Evolutionary conservation across 495 filamentous ascomycete genomes (phyloP), one percentile per base, ranked within the genome.

Genomic region (Xylaria intraflava): DNA sequence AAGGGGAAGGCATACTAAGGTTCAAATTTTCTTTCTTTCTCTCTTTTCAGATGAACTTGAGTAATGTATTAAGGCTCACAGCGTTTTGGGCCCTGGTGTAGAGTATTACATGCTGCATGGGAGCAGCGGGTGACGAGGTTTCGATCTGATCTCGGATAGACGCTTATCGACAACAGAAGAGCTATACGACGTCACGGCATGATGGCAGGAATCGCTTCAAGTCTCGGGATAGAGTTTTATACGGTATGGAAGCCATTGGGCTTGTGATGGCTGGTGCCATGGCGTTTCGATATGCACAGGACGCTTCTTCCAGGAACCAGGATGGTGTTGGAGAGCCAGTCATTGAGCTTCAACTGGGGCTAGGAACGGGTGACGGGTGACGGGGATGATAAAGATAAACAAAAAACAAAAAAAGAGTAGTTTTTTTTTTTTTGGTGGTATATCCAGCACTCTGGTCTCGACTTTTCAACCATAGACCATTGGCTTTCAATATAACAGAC

Each of bases 61-160:
- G 41, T 56, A 53, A 61, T 66, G 56, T 60, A 61, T 62, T 61
- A 58, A 29, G 47, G 60, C 40, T 56, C 50, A 57, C 33, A 38
- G 54, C 55, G 56, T 49, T 46, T 51, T 41, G 51, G 27, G 31
- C 38, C 51, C 49, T 33, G 50, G 33, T 60, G 51, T 60, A 50
- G 39, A 54, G 41, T 20, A 49, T 47, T 54, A 42, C 41, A 46
- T 51, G 49, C 36, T 57, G 54, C 51, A 51, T 46, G 31, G 53
- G 55, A 29, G 51, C 39, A 41, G 51, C 36, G 49, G 51, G 52
- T 49, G 44, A 46, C 38, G 44, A 48, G 45, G 29, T 38, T 40
- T 55, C 45, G 48, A 46, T 49, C 49, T 47, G 22, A 39, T 60
- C 42, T 49, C 41, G 24, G 51, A 33, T 48, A 57, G 33, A 38